Base-by-base conservation (phyloP, 306 rosid genomes). In the Rosa multiflora region DNA sequence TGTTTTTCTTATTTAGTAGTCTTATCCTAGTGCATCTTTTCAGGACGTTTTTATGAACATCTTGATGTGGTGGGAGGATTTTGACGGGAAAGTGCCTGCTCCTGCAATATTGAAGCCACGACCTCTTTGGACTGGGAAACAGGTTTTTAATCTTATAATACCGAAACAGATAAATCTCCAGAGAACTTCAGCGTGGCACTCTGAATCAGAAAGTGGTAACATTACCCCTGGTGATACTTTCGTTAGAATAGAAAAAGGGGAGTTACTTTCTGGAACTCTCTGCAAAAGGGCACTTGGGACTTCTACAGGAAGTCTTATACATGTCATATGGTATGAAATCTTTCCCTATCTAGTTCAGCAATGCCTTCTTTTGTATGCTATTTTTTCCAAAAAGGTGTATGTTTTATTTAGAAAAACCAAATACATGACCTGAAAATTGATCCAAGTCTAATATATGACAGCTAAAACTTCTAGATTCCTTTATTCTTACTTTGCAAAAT, bases 11-110 rank as follows among this genome's bases (percentile, higher is more conserved):
- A 75, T 35, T 53, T 64, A 61, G 67, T 61, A 80, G 67, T 74
- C 81, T 90, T 62, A 87, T 67, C 29, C 37, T 77, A 6, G 53
- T 2, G 59, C 43, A 35, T 76, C 58, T 74, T 79, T 85, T 66
- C 90, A 95, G 99, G 99, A 95, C 79, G 99, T 90, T 84, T 93
- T 95, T 70, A 95, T 95, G 99, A 95, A 95, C 86, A 95, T 90
- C 70, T 86, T 95, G 93, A 95, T 95, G 99, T 95, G 99, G 98
- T 95, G 97, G 99, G 99, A 95, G 85, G 99, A 95, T 82, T 95
- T 95, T 88, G 99, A 95, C 40, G 97, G 99, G 72, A 93, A 93
- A 83, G 88, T 95, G 76, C 99, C 99, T 26, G 86, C 98, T 79
- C 99, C 99, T 55, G 76, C 98, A 72, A 91, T 95, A 79, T 84